Conservation (phyloP, 352 stramenopile genomes). For the Elongisporangium senticosum region DNA sequence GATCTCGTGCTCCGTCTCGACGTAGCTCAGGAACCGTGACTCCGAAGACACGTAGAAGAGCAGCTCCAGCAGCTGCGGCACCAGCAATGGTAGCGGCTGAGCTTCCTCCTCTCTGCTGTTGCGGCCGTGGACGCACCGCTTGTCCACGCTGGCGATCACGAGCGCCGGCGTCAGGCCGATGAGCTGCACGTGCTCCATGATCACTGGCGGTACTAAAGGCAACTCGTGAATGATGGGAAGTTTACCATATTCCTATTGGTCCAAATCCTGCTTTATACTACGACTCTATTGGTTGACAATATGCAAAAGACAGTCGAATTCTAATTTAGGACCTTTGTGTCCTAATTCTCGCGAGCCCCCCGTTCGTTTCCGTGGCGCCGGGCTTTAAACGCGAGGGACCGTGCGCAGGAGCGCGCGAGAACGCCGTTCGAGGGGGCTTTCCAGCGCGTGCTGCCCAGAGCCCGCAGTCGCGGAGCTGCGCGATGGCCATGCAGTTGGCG, state of each 20-base stretch:
- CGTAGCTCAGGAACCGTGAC: conserved; percentile 51
- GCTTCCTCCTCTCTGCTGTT: conserved; percentile 5
- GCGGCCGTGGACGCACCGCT: conserved; percentile 20
- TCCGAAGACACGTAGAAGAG: conserved; percentile 38
- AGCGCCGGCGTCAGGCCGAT: conserved; percentile 47
- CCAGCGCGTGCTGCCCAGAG: background rate
- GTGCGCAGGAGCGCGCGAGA: background rate
- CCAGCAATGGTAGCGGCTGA: conserved; percentile 14
- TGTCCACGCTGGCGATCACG: conserved; percentile 49
- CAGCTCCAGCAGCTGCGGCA: conserved; percentile 44
- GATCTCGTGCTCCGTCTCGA: conserved; percentile 61
- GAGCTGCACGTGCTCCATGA: conserved; percentile 42
- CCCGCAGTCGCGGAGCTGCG: background rate
- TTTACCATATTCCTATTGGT: background rate
- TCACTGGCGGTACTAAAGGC: conserved; percentile 1
- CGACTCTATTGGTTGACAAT: background rate
- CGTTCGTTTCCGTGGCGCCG: background rate
- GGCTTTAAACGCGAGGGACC: background rate
- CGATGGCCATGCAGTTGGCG: conserved; percentile 25
- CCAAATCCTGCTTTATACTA: background rate
- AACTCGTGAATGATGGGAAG: background rate
- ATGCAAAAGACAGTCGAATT: no score
- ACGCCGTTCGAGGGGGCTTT: background rate
- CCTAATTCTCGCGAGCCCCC: background rate
- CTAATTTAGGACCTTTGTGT: background rate